These are phyloP conservation scores for Metarhizium rileyi DNA, from an alignment of 2,329 filamentous ascomycete genomes.

Conservation along the genomic window DNA sequence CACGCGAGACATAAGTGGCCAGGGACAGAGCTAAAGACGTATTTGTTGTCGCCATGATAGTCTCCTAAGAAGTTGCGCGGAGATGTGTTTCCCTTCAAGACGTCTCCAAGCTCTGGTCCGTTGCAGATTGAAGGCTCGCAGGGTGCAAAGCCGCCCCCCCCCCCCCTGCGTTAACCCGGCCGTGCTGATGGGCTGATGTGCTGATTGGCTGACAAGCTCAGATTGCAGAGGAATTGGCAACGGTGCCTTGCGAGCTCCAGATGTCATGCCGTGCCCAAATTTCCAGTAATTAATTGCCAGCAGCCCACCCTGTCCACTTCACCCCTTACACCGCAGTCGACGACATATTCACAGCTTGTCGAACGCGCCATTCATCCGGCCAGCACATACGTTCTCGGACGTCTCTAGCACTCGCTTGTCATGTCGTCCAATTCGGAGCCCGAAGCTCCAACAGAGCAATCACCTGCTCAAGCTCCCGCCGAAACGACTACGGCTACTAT, in stretches of 20 bases:
- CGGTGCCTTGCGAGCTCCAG: too few relatives aligned
- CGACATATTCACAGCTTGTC: background rate
- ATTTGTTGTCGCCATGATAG: background rate
- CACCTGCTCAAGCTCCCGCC: constrained; percentile 8
- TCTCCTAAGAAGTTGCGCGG: background rate
- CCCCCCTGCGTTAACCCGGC: background rate
- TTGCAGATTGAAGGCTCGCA: background rate
- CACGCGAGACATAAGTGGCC: background rate
- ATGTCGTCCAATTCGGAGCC: constrained; percentile 29
- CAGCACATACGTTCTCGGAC: constrained; percentile 11
- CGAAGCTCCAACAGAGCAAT: constrained; percentile 20
- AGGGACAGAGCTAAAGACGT: background rate
- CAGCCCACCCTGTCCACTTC: background rate
- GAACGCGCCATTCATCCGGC: background rate
- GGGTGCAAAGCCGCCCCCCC: background rate
- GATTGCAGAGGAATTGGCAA: too few relatives aligned
- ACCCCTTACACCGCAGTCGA: background rate
- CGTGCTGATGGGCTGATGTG: background rate
- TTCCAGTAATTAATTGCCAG: background rate
- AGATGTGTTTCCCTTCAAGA: background rate
- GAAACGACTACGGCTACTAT: constrained; percentile 14
- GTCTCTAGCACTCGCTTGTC: constrained; percentile 10
- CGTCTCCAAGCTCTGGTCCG: background rate
- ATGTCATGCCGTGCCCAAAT: too few relatives aligned
- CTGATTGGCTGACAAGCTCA: background rate